Conservation (phyloP, 306 rosid genomes). For the Betula pendula region DNA sequence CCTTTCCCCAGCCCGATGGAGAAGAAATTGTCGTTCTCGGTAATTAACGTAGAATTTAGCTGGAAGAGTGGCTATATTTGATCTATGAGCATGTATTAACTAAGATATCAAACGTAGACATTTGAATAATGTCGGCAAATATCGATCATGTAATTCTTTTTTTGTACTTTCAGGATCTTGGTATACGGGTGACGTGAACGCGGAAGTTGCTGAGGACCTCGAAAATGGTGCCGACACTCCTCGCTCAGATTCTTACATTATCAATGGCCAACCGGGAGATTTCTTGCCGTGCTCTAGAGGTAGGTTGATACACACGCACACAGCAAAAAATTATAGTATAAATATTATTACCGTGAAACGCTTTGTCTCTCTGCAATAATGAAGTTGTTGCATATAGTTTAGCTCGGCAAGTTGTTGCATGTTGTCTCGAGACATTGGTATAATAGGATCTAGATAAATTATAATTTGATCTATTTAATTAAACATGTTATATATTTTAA, state of each 20-base stretch:
- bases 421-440: no score
- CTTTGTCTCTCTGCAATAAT: neutral
- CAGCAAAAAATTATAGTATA: no score
- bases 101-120: no score
- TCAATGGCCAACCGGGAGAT: constrained; percentile 10
- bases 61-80: no score
- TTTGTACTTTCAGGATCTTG: neutral
- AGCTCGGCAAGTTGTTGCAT: no score
- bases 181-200: neutral
- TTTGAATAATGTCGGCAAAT: neutral
- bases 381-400: neutral
- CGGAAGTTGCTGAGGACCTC: constrained; percentile 6
- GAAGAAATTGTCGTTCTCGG: constrained; percentile 29
- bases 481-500: no score
- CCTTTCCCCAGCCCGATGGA: constrained; percentile 31
- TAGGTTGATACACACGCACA: neutral
- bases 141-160: neutral
- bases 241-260: constrained; percentile 2
- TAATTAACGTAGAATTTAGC: no score
- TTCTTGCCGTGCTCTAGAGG: neutral
- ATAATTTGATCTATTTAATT: neutral
- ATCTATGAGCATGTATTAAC: no score
- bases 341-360: neutral
- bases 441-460: no score
- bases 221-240: neutral